Conservation (phyloP, 2,329 filamentous ascomycete genomes). For the Fusarium drepaniforme region DNA sequence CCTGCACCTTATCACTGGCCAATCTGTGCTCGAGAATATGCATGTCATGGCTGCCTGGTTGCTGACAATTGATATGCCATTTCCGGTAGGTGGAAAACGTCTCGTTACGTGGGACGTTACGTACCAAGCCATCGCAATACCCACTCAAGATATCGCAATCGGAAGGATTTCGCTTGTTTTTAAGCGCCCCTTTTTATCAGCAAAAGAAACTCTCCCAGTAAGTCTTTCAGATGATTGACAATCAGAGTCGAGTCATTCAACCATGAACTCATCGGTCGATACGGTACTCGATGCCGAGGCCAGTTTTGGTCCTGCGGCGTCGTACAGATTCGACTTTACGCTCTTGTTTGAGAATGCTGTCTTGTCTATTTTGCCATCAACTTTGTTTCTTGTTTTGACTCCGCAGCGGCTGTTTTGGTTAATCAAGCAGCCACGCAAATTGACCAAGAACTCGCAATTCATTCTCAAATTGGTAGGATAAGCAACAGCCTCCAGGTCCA, state of each 20-base stretch:
- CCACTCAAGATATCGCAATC: not conserved
- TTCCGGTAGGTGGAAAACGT: not conserved
- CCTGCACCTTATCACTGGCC: not conserved
- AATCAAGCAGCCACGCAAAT: slow-evolving; percentile 7
- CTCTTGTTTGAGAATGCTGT: slow-evolving; percentile 17
- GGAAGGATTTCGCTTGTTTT: not conserved
- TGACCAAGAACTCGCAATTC: slow-evolving; percentile 10
- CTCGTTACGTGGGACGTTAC: not conserved
- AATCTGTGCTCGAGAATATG: not conserved
- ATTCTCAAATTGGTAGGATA: slow-evolving; percentile 11
- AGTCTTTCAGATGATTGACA: not conserved
- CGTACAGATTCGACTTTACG: slow-evolving; percentile 23
- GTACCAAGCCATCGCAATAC: not conserved
- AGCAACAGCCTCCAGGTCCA: not conserved
- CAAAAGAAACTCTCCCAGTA: not conserved
- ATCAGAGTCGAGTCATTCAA: not conserved
- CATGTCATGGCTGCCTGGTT: not conserved
- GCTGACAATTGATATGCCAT: not conserved
- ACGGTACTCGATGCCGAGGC: not conserved
- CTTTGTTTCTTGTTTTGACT: slow-evolving; percentile 11
- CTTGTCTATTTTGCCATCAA: slow-evolving; percentile 16
- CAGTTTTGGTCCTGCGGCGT: slow-evolving; percentile 12
- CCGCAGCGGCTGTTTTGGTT: slow-evolving; percentile 12
- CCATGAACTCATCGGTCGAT: not conserved
- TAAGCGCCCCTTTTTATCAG: not conserved